Percentiles rank a stretch among this genome's conserved stretches.
Evolutionary conservation across 768 basidiomycete species (phyloP).

Genomic region (Lactarius quietus): DNA sequence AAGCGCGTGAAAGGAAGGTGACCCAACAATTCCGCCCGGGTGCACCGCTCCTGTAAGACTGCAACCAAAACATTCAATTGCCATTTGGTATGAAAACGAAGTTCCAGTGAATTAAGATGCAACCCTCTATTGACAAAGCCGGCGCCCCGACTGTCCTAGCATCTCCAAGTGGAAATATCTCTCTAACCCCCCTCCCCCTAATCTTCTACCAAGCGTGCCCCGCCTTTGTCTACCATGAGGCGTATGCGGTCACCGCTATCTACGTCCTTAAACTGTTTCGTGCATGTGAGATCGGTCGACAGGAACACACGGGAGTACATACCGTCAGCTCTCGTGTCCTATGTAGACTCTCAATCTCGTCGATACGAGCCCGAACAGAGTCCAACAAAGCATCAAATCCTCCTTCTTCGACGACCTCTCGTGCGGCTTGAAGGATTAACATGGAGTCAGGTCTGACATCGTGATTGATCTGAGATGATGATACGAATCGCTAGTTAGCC

Average conservation of each 20-base stretch:
- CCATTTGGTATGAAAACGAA: neutral
- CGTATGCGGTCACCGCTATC: slow-evolving; percentile 39
- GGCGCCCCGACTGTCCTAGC: neutral
- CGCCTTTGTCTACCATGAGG: slow-evolving; percentile 57
- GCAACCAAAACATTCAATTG: neutral
- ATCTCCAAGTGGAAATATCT: neutral
- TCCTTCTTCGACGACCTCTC: slow-evolving; percentile 64
- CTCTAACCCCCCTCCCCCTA: neutral
- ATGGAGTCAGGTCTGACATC: slow-evolving; percentile 79
- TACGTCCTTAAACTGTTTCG: slow-evolving; percentile 41
- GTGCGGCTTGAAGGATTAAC: slow-evolving; percentile 69
- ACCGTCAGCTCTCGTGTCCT: slow-evolving; percentile 76
- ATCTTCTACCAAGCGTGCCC: slow-evolving; percentile 35
- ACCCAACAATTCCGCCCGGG: neutral
- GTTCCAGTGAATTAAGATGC: neutral
- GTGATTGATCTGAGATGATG: slow-evolving; percentile 54
- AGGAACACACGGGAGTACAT: slow-evolving; percentile 3
- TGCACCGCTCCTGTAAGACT: neutral
- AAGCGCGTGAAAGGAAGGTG: neutral
- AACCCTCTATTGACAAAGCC: neutral
- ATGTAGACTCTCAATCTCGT: slow-evolving; percentile 84
- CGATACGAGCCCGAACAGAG: slow-evolving; percentile 68
- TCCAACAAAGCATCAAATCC: slow-evolving; percentile 79
- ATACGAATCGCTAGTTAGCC: neutral
- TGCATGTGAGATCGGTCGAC: slow-evolving; percentile 11